Evolutionary conservation across 2,329 filamentous ascomycete species (phyloP).

Genomic region (Stenocarpella maydis): DNA sequence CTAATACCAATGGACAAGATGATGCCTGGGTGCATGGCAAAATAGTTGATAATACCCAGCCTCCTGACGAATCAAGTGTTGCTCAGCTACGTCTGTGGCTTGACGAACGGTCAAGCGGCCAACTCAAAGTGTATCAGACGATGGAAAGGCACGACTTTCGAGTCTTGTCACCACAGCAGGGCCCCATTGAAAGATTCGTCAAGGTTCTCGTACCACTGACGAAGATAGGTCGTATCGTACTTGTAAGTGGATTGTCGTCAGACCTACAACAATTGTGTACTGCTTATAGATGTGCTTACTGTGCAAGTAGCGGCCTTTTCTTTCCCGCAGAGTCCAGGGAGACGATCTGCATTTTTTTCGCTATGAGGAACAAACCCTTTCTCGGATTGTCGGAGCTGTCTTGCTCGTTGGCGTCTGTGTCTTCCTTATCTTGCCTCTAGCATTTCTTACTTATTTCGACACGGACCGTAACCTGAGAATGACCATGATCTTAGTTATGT

Average conservation of each 20-base stretch:
- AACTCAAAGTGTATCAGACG: background rate
- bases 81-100: conserved; percentile 13
- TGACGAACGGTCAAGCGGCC: background rate
- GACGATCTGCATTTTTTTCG: background rate
- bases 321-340: background rate
- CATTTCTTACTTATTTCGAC: conserved; percentile 25
- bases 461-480: background rate
- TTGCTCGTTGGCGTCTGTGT: conserved; percentile 6
- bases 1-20: background rate
- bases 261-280: no score
- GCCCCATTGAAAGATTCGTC: conserved; percentile 16
- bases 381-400: background rate
- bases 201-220: conserved; percentile 3
- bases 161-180: background rate
- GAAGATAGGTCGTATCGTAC: background rate
- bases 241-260: background rate
- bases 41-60: background rate
- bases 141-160: conserved; percentile 1
- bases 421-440: conserved; percentile 17
- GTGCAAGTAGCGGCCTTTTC: background rate
- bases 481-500: conserved; percentile 6
- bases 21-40: background rate
- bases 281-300: background rate
- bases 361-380: background rate
- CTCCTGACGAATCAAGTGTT: background rate